phyloP scores from a whole-genome alignment of 1,284 basidiomycete genomes.

The Sporisorium sorghi region DNA sequence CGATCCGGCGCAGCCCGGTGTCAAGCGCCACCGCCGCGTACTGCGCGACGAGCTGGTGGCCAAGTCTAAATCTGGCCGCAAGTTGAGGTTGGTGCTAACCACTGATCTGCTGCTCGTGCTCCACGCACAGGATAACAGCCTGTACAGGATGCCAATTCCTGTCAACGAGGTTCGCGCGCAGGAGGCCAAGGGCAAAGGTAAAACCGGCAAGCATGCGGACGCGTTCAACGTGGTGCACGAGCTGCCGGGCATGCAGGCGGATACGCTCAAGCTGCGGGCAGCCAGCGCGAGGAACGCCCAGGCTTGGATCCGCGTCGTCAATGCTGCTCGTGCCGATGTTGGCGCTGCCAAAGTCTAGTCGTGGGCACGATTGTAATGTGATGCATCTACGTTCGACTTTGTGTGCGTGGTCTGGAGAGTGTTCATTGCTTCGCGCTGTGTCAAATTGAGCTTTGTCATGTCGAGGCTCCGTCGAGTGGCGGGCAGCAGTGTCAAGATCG shows the following conservation, averaged over 20 bases:
- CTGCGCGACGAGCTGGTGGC: slow-evolving; percentile 81
- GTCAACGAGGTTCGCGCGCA: slow-evolving; percentile 49
- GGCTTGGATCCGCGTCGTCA: slow-evolving; percentile 34
- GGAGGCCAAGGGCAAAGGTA: slow-evolving; percentile 19
- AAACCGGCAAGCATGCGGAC: slow-evolving; percentile 19
- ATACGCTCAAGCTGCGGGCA: slow-evolving; percentile 38
- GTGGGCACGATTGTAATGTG: not conserved
- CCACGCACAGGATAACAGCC: slow-evolving; percentile 31
- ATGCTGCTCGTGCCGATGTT: not conserved
- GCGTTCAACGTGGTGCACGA: slow-evolving; percentile 29
- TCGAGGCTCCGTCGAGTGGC: no score
- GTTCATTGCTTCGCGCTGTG: no score
- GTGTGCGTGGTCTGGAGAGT: no score
- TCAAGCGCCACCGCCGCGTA: slow-evolving; percentile 73
- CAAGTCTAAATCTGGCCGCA: slow-evolving; percentile 86
- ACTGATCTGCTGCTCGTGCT: slow-evolving; percentile 68
- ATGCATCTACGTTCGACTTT: no score
- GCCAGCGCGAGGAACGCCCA: slow-evolving; percentile 15
- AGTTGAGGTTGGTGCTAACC: slow-evolving; percentile 73
- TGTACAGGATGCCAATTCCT: slow-evolving; percentile 60
- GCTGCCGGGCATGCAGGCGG: slow-evolving; percentile 11
- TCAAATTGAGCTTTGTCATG: no score
- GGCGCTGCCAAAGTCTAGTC: not conserved
- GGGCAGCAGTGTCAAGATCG: no score
- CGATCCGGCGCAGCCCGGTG: slow-evolving; percentile 75